phyloP scores from a whole-genome alignment of 768 basidiomycete genomes.

The Fomitopsis serialis region DNA sequence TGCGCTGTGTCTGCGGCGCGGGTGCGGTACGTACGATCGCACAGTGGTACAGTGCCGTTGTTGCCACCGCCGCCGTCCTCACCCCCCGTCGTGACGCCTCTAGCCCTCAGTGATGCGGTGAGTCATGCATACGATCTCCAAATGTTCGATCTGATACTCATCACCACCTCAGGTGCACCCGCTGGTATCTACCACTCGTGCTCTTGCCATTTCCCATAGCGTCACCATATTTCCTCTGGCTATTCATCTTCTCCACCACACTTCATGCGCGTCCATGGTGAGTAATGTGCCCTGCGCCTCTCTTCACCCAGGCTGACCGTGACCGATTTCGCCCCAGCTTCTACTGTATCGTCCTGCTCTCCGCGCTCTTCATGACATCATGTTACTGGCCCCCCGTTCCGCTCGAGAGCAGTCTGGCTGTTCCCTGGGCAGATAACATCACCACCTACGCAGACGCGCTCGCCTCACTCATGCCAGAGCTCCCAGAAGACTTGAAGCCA shows the following conservation, averaged over 20 bases:
- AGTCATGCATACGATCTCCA: too few relatives aligned
- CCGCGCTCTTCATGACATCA: constrained; percentile 79
- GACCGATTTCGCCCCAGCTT: constrained; percentile 47
- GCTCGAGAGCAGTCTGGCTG: constrained; percentile 52
- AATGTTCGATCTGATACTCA: too few relatives aligned
- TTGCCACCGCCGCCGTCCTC: not conserved
- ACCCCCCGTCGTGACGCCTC: too few relatives aligned
- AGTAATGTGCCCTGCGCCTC: constrained; percentile 27
- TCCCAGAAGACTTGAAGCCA: constrained; percentile 39
- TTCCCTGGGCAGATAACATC: constrained; percentile 64
- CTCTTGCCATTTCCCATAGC: constrained; percentile 77
- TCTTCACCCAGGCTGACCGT: constrained; percentile 1
- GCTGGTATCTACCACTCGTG: constrained; percentile 79
- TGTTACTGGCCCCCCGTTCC: constrained; percentile 88
- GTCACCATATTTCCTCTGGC: constrained; percentile 70
- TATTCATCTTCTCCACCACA: constrained; percentile 73
- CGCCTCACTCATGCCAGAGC: constrained; percentile 31
- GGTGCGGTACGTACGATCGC: too few relatives aligned
- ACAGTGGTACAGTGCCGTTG: too few relatives aligned
- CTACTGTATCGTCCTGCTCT: constrained; percentile 80
- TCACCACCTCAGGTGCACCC: constrained; percentile 57
- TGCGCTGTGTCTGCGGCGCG: not conserved
- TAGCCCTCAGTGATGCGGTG: too few relatives aligned
- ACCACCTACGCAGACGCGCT: constrained; percentile 71
- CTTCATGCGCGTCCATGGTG: constrained; percentile 85